Percentiles rank a stretch among this genome's conserved stretches.
Conservation (phyloP, 306 rosid genomes). For the Purshia tridentata region DNA sequence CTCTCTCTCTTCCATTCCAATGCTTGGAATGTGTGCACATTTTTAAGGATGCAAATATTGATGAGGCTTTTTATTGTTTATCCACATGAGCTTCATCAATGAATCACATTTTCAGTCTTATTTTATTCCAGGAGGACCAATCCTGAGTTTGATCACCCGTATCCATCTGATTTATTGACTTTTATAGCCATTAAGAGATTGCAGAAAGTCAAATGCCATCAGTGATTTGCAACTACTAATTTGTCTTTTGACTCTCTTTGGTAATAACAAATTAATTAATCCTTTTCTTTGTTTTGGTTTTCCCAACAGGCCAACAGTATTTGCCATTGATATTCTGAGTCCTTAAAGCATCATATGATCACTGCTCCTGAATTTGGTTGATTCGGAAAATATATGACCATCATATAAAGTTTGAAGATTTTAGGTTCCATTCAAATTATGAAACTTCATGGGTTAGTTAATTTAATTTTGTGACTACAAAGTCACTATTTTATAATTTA, state of each 20-base stretch:
- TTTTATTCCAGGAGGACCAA: slow-evolving; percentile 23
- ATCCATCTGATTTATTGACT: slow-evolving; percentile 40
- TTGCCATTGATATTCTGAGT: neutral
- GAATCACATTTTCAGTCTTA: slow-evolving; percentile 1
- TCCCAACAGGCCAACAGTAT: neutral
- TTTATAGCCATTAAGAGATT: slow-evolving; percentile 1
- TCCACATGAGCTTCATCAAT: slow-evolving; percentile 1
- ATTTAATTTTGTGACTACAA: no score
- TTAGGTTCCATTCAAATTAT: no score
- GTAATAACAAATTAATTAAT: neutral
- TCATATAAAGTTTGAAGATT: no score
- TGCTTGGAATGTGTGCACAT: slow-evolving; percentile 27
- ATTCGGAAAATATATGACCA: no score
- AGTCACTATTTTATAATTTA: no score
- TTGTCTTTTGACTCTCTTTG: slow-evolving; percentile 7
- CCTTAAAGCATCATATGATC: neutral
- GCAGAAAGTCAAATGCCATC: slow-evolving; percentile 25
- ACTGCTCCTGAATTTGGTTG: no score
- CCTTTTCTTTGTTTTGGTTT: neutral
- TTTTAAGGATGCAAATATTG: neutral
- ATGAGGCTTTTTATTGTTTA: neutral
- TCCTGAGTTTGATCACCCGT: slow-evolving; percentile 54
- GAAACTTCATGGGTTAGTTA: no score
- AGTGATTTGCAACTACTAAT: slow-evolving; percentile 12
- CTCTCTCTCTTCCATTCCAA: neutral